These are phyloP conservation scores for Arxiozyma slooffiae DNA, from an alignment of 1,139 yeast species.

Conservation along the genomic window DNA sequence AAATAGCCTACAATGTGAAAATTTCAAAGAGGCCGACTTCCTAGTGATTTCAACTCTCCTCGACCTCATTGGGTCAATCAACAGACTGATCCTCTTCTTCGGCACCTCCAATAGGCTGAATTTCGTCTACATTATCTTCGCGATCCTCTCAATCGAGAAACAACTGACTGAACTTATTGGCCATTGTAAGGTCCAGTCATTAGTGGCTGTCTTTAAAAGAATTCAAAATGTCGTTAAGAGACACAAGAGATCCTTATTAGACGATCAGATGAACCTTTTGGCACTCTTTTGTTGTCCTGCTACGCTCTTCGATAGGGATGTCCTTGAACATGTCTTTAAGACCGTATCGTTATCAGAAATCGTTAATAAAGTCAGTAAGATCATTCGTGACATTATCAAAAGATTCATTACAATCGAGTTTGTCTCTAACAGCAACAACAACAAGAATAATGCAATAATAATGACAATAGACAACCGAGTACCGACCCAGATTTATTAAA, in stretches of 20 bases:
- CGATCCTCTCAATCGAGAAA: conserved; percentile 12
- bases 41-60: conserved; percentile 4
- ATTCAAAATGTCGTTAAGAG: conserved; percentile 5
- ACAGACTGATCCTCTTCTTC: conserved; percentile 10
- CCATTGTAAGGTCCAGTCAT: conserved; percentile 6
- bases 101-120: conserved; percentile 7
- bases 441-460: not conserved
- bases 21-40: conserved; percentile 9
- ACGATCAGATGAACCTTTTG: conserved; percentile 12
- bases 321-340: conserved; percentile 12
- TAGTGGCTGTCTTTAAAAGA: conserved; percentile 7
- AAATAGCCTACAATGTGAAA: conserved; percentile 2
- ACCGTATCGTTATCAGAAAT: conserved; percentile 15
- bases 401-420: conserved; percentile 10
- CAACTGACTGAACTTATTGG: conserved; percentile 7
- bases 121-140: conserved; percentile 10
- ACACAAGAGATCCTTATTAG: conserved; percentile 7
- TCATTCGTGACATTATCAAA: conserved; percentile 6
- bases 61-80: conserved; percentile 8
- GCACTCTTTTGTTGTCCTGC: conserved; percentile 17
- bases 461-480: not conserved
- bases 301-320: conserved; percentile 14
- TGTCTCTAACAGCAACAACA: not conserved
- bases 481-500: not conserved
- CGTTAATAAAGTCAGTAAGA: conserved; percentile 11